Evolutionary conservation across 2,329 filamentous ascomycete genomes (phyloP), one percentile per base, ranked within the genome.

Genomic region (Fusarium equiseti): DNA sequence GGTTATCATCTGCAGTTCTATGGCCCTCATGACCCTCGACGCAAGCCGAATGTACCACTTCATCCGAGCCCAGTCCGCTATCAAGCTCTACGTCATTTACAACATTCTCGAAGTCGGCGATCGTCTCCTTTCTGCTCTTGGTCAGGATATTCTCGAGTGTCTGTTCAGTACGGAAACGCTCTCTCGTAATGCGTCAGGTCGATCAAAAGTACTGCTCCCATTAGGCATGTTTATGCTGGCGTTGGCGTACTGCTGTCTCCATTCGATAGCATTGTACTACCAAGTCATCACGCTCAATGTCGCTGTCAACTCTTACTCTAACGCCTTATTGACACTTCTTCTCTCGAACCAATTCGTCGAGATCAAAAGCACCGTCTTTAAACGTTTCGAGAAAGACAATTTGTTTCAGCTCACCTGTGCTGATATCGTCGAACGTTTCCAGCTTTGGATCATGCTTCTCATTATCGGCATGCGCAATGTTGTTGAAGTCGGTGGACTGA

Each of bases 281-380:
- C 96, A 99, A 77, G 95, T 98, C 73, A 97, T 99, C 74, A 97
- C 96, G 0, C 87, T 99, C 57, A 99, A 99, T 70, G 97, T 99
- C 6, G 96, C 96, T 1, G 95, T 99, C 74, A 99, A 99, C 80
- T 98, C 95, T 1, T 99, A 99, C 80, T 98, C 95, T 0, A 99
- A 99, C 77, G 95, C 96, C 0, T 85, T 99, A 7, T 86, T 99
- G 35, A 98, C 96, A 0, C 87, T 99, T 1, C 85, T 99, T 3
- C 89, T 99, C 78, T 98, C 95, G 9, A 99, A 98, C 77, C 97
- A 99, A 77, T 99, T 99, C 76, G 96, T 99, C 45, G 96, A 99
- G 82, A 97, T 99, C 85, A 99, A 99, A 78, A 93, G 93, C 66
- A 97, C 95, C 0, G 97, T 99, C 1, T 99, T 99, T 85, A 98